Evolutionary conservation across 2,329 filamentous ascomycete genomes (phyloP), one percentile per base, ranked within the genome.

Genomic region (Fusarium falciforme): DNA sequence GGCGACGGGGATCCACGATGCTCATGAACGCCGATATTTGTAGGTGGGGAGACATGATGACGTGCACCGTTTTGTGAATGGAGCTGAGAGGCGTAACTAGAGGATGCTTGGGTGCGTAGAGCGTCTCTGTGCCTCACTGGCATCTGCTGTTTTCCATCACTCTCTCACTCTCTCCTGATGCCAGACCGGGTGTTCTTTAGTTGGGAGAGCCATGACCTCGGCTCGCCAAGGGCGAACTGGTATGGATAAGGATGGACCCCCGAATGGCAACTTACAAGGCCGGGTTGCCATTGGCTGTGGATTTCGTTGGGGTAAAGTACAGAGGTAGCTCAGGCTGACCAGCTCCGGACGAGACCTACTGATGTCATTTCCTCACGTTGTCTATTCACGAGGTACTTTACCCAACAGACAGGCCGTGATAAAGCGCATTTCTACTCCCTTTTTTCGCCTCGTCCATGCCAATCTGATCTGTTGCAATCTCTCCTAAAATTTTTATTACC

Each of bases 371-470:
- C 55, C 35, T 52, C 40, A 61, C 40, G 42, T 35, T 61, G 40
- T 52, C 42, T 17, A 38, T 60, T 27, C 77, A 78, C 75, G 73
- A 73, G 71, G 64, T 67, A 67, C 55, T 27, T 58, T 27, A 68
- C 73, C 66, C 72, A 73, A 77, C 76, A 63, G 58, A 59, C 65
- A 31, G 49, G 27, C 57, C 69, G 63, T 64, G 62, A 75, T 67
- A 40, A 54, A 72, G 68, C 65, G 49, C 38, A 67, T 66, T 69
- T 52, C 54, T 66, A 35, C 61, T 72, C 68, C 67, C 44, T 68
- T 61, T 61, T 64, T 27, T 52, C 49, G 54, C 60, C 44, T 52
- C 44, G 42, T 62, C 44, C 22, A 49, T 49, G 33, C 38, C 60
- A 71, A 66, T 52, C 55, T 44, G 40, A 66, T 52, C 55, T 44